Conservation (phyloP, 2,329 filamentous ascomycete genomes). For the Paraphoma chrysanthemicola region DNA sequence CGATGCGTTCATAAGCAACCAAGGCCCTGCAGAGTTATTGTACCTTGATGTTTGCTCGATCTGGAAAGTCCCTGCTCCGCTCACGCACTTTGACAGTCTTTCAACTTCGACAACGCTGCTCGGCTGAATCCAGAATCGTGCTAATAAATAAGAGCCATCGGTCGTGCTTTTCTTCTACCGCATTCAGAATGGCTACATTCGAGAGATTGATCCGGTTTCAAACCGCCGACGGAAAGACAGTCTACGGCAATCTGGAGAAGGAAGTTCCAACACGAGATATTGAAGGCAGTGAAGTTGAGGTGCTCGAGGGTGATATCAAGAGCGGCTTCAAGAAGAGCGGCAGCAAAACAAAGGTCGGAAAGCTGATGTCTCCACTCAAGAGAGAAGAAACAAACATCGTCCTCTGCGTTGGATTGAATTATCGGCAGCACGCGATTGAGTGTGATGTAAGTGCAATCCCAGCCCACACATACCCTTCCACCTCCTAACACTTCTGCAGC, state of each 20-base stretch:
- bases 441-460: conserved; percentile 26
- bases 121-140: too few species aligned
- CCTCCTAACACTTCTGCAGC: conserved; percentile 12
- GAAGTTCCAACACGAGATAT: conserved; percentile 39
- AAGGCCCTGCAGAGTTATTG: neutral
- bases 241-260: conserved; percentile 41
- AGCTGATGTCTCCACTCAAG: conserved; percentile 39
- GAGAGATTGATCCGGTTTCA: conserved; percentile 44
- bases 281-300: conserved; percentile 36
- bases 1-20: conserved; percentile 4
- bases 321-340: conserved; percentile 40
- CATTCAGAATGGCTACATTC: conserved; percentile 30
- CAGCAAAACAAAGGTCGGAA: conserved; percentile 31
- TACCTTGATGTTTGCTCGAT: conserved; percentile 3
- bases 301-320: conserved; percentile 37
- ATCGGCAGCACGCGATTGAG: conserved; percentile 43
- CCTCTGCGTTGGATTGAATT: conserved; percentile 46
- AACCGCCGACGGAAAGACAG: conserved; percentile 33
- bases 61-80: conserved; percentile 1
- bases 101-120: too few species aligned
- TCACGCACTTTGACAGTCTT: neutral
- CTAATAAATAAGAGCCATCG: too few species aligned
- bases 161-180: neutral
- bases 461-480: neutral
- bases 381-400: conserved; percentile 32